Evolutionary conservation across 768 basidiomycete species (phyloP).

Genomic region (Melanogaster broomeanus): DNA sequence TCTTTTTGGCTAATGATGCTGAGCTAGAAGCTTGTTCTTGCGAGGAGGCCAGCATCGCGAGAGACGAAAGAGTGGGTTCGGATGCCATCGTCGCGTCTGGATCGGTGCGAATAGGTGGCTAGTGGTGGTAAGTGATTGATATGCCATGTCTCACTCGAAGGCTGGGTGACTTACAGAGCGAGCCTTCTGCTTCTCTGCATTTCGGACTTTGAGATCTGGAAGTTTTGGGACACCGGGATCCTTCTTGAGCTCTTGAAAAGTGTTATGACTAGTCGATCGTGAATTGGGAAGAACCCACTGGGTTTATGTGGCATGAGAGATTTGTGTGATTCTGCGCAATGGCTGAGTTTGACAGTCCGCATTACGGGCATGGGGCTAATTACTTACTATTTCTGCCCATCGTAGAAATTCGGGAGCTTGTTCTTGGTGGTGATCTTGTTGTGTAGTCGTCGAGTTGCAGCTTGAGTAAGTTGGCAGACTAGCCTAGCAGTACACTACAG

Average conservation of each 20-base stretch:
- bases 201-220: constrained; percentile 65
- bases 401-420: constrained; percentile 1
- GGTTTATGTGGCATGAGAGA: constrained; percentile 25
- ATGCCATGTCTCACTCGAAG: neutral
- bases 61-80: constrained; percentile 66
- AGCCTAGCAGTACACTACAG: too few species aligned
- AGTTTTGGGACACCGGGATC: constrained; percentile 89
- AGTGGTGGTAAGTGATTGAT: neutral
- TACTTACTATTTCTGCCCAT: constrained; percentile 36
- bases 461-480: too few species aligned
- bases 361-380: neutral
- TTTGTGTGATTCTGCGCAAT: constrained; percentile 24
- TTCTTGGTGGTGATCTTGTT: neutral
- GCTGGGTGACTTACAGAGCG: constrained; percentile 37
- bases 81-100: constrained; percentile 69
- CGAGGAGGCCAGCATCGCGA: constrained; percentile 51
- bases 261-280: neutral
- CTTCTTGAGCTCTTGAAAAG: constrained; percentile 70
- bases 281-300: constrained; percentile 18
- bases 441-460: too few species aligned
- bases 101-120: constrained; percentile 38
- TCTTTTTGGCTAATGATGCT: constrained; percentile 40
- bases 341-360: neutral
- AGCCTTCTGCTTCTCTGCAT: constrained; percentile 50
- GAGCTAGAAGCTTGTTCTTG: constrained; percentile 29